phyloP scores from a whole-genome alignment of 176 grass and related monocot species.

The Aegilops longissima region DNA sequence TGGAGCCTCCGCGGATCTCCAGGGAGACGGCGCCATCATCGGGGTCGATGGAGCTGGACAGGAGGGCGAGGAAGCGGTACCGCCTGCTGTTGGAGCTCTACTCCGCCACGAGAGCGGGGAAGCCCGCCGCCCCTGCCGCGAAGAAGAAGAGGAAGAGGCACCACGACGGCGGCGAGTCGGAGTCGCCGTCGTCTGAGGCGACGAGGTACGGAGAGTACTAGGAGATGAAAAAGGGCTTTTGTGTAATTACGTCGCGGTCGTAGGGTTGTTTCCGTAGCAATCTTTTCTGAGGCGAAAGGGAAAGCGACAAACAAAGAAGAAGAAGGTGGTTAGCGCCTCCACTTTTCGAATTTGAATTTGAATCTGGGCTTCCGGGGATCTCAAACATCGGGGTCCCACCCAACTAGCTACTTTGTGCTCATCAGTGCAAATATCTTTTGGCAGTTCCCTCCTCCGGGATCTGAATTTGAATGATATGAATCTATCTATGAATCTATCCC shows the following conservation, averaged over 20 bases:
- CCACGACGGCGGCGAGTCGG: no score
- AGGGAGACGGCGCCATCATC: neutral
- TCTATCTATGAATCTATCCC: neutral
- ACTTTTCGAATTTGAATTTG: neutral
- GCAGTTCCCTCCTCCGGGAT: neutral
- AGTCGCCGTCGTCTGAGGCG: neutral
- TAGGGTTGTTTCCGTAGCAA: neutral
- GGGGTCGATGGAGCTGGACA: conserved; percentile 16
- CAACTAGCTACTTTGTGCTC: neutral
- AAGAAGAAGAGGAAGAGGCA: conserved; percentile 26
- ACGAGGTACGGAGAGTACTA: no score
- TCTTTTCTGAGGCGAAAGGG: no score
- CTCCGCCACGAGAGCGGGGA: conserved; percentile 10
- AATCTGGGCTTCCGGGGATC: neutral
- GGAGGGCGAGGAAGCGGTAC: conserved; percentile 44
- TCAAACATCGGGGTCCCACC: neutral
- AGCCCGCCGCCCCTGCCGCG: neutral
- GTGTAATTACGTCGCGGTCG: neutral
- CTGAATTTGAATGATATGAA: neutral
- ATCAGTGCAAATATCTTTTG: no score
- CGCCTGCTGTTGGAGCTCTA: conserved; percentile 53
- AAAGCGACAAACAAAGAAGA: conserved; percentile 1
- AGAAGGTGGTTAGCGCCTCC: neutral
- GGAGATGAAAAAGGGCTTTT: neutral
- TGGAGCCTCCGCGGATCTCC: neutral